These are phyloP conservation scores for Acanthamoeba lenticulata DNA, from an alignment of 208 protist species.

Conservation along the genomic window DNA sequence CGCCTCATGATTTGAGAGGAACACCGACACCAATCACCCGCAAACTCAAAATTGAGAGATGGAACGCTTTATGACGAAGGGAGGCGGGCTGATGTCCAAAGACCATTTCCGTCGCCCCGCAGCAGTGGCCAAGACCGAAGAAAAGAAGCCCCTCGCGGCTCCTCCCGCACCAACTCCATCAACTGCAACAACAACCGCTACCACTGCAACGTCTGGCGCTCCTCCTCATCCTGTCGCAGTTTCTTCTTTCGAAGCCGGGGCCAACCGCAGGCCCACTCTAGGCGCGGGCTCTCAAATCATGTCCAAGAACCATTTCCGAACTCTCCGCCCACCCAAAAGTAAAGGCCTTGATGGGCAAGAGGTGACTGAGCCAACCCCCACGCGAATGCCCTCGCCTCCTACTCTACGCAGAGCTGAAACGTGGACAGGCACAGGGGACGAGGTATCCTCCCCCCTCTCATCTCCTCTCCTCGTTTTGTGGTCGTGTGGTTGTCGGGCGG, in stretches of 20 bases:
- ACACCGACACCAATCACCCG: not conserved
- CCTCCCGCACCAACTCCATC: not conserved
- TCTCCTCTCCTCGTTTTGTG: no score
- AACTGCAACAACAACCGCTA: not conserved
- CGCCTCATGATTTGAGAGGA: no score
- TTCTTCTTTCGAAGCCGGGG: not conserved
- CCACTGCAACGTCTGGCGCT: no score
- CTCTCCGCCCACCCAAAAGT: not conserved
- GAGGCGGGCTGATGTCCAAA: not conserved
- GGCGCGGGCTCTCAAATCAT: not conserved
- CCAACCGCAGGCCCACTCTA: not conserved
- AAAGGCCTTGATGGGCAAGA: not conserved
- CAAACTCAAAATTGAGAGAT: not conserved
- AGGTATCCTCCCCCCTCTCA: not conserved
- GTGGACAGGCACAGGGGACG: not conserved
- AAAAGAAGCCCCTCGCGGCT: no score
- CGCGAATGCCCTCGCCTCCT: not conserved
- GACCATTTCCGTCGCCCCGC: not conserved
- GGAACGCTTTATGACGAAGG: slow-evolving; percentile 27
- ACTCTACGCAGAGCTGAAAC: not conserved
- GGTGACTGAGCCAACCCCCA: not conserved
- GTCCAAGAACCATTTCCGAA: slow-evolving; percentile 42
- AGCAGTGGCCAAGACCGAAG: no score
- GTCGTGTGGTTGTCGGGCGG: no score
- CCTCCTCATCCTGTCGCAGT: no score